Evolutionary conservation across 768 basidiomycete genomes (phyloP), one percentile per base, ranked within the genome.

Genomic region (Daedalea quercina): DNA sequence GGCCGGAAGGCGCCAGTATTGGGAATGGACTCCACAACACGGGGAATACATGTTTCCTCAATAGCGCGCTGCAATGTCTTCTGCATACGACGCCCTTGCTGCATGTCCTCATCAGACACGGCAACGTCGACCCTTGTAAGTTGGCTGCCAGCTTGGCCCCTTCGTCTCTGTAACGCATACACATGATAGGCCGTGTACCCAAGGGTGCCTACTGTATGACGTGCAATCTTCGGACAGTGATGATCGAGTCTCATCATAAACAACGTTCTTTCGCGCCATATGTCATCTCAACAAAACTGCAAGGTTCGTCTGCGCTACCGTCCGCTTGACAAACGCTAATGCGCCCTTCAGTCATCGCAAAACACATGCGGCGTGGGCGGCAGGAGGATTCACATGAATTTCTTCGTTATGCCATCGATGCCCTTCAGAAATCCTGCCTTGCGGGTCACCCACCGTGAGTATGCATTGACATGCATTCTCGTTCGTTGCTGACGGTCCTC

Each of bases 371-470:
- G 40, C 80, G 73, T 69, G 93, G 91, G n/a, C 74, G 92, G 60
- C 96, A 99, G 67, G 96, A 99, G 65, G 96, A 99, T 66, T 85
- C 96, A 9, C 96, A 99, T 65, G 96, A 99, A 69, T 98, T 98
- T 64, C 82, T 99, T 46, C 85, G 96, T 28, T 96, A 94, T 68
- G 84, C 86, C 19, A 84, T 97, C 26, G 96, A 99, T 62, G 87
- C 85, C 24, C 69, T 98, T 49, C 96, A 98, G 68, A 88, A 84
- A 62, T 80, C 87, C 7, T 90, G 87, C 65, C 73, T 94, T 52
- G 78, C 79, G 44, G 89, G 85, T 17, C 68, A 80, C 50, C 74
- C 85, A 57, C 77, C 81, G 91, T 92, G 60, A 56, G 89, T 73
- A 42, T 37, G 33, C 34, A 6, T 40, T 6, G 28, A 11, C 11